Evolutionary conservation across 306 rosid genomes (phyloP).

Genomic region (Acacia confusa): DNA sequence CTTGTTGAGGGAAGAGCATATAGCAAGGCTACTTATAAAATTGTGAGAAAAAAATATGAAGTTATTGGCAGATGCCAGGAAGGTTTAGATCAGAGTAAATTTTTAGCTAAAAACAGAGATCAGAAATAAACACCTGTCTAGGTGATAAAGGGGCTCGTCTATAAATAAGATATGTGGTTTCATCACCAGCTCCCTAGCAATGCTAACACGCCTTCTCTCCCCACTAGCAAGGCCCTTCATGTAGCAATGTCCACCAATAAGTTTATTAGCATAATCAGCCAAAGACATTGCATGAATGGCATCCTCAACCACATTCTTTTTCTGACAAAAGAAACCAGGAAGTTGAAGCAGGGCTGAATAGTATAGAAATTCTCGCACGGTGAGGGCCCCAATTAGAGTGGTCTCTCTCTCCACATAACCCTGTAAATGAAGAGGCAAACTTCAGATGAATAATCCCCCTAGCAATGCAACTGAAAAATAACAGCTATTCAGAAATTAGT

Average conservation of each 20-base stretch:
- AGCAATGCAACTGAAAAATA: neutral
- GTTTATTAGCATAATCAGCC: slow-evolving; percentile 84
- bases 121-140: slow-evolving; percentile 65
- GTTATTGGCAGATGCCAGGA: neutral
- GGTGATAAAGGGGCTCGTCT: slow-evolving; percentile 95
- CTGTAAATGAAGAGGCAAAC: slow-evolving; percentile 44
- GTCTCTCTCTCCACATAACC: slow-evolving; percentile 95
- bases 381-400: slow-evolving; percentile 89
- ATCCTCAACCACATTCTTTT: slow-evolving; percentile 89
- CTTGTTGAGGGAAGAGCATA: neutral
- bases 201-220: slow-evolving; percentile 89
- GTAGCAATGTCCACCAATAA: slow-evolving; percentile 93
- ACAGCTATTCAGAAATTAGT: neutral
- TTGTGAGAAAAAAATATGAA: neutral
- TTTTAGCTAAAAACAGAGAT: slow-evolving; percentile 6
- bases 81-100: neutral
- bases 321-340: slow-evolving; percentile 97
- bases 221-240: slow-evolving; percentile 98
- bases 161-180: slow-evolving; percentile 89
- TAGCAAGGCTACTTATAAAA: neutral
- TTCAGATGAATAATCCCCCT: slow-evolving; percentile 10
- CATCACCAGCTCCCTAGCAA: slow-evolving; percentile 97
- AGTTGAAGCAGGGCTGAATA: slow-evolving; percentile 94
- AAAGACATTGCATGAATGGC: slow-evolving; percentile 96
- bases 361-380: slow-evolving; percentile 90